Conservation (phyloP, 2,329 filamentous ascomycete species). For the Ophiostoma sp. region DNA sequence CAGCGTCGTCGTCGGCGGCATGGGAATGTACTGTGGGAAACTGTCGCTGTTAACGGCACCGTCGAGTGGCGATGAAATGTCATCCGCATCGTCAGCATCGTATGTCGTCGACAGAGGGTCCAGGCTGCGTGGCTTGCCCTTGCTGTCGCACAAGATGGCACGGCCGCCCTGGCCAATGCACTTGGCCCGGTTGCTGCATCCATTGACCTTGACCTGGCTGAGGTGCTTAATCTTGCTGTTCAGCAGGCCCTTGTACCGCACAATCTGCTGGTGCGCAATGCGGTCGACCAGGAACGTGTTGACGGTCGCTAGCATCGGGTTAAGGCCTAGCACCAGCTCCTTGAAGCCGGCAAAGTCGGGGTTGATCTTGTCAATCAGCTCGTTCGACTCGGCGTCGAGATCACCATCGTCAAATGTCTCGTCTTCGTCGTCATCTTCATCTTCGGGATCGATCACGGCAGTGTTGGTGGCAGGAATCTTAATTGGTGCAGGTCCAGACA, state of each 20-base stretch:
- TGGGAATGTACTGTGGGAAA: conserved; percentile 74
- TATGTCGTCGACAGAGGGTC: conserved; percentile 52
- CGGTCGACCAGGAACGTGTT: conserved; percentile 66
- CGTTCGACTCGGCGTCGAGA: conserved; percentile 56
- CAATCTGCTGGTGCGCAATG: conserved; percentile 73
- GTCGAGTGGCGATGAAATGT: conserved; percentile 54
- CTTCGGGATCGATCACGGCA: conserved; percentile 39
- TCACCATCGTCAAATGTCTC: conserved; percentile 57
- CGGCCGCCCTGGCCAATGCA: conserved; percentile 66
- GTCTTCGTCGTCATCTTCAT: conserved; percentile 48
- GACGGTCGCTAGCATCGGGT: conserved; percentile 58
- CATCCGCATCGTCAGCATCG: conserved; percentile 59
- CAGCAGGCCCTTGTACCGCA: conserved; percentile 72
- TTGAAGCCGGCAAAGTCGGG: conserved; percentile 73
- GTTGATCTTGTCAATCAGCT: conserved; percentile 61
- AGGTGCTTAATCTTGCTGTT: conserved; percentile 66
- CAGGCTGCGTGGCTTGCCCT: conserved; percentile 52
- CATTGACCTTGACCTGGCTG: conserved; percentile 47
- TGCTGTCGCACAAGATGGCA: conserved; percentile 56
- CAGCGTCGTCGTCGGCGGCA: conserved; percentile 69
- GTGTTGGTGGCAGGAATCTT: conserved; percentile 20
- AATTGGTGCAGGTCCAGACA: conserved; percentile 19
- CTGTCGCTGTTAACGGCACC: conserved; percentile 64
- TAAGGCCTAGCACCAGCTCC: conserved; percentile 65
- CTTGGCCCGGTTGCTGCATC: conserved; percentile 56